phyloP scores from a whole-genome alignment of 257 asterid species.

The Salvia rosmarinus region DNA sequence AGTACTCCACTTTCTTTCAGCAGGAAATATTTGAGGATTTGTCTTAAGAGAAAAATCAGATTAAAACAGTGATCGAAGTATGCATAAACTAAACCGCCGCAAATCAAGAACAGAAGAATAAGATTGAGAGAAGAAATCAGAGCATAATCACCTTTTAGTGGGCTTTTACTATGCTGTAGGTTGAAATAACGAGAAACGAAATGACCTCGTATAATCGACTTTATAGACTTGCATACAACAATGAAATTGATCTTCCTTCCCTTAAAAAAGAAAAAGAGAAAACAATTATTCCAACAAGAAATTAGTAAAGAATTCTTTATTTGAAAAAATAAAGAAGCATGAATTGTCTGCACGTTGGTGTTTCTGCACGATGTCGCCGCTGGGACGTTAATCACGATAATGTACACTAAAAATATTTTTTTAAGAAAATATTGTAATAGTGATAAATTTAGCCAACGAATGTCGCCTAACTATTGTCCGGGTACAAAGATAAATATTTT shows the following conservation, averaged over 20 bases:
- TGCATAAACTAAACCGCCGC: neutral
- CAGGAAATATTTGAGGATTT: neutral
- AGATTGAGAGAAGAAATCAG: neutral
- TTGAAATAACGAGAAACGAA: conserved; percentile 34
- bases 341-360: neutral
- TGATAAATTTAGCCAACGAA: conserved; percentile 22
- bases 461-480: conserved; percentile 19
- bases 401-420: neutral
- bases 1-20: neutral
- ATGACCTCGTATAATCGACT: conserved; percentile 6
- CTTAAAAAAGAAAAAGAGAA: too few species aligned
- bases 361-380: neutral
- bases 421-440: neutral
- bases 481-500: conserved; percentile 14
- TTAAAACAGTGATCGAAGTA: neutral
- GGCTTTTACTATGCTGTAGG: conserved; percentile 1
- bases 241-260: neutral
- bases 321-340: neutral
- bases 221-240: neutral
- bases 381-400: conserved; percentile 27
- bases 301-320: neutral
- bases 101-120: neutral
- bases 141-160: conserved; percentile 34
- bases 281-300: neutral
- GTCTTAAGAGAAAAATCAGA: neutral